These are phyloP conservation scores for Phylloporus sp. DNA, from an alignment of 768 basidiomycete genomes.

Conservation along the genomic window DNA sequence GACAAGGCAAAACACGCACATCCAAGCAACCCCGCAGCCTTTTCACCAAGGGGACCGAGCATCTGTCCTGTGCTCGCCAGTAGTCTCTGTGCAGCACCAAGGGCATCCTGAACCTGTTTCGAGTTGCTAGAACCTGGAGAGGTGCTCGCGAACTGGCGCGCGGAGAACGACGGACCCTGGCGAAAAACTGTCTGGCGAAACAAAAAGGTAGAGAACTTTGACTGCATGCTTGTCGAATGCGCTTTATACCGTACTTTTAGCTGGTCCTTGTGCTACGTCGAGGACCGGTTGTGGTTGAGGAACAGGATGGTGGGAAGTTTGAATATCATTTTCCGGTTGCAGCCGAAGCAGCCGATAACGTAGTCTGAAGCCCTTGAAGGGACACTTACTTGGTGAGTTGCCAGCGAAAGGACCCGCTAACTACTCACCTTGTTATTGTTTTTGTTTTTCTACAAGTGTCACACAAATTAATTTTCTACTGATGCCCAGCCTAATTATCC, in stretches of 20 bases:
- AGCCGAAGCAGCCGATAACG: no score
- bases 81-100: slow-evolving; percentile 55
- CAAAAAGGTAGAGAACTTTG: slow-evolving; percentile 22
- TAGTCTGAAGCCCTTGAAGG: no score
- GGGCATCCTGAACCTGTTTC: slow-evolving; percentile 69
- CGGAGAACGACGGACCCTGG: slow-evolving; percentile 12
- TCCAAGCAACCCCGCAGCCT: slow-evolving; percentile 54
- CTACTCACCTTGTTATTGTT: no score
- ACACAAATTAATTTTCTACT: no score
- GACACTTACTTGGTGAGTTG: no score
- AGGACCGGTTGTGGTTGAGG: background rate
- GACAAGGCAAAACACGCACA: slow-evolving; percentile 37
- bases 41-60: slow-evolving; percentile 49
- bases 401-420: no score
- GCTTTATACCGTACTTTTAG: slow-evolving; percentile 6
- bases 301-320: background rate
- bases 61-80: slow-evolving; percentile 48
- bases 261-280: background rate
- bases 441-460: no score
- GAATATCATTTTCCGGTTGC: background rate
- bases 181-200: slow-evolving; percentile 23
- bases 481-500: no score
- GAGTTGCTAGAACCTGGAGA: slow-evolving; percentile 39
- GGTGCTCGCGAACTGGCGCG: slow-evolving; percentile 42
- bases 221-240: slow-evolving; percentile 16